These are phyloP conservation scores for Quercus parvula DNA, from an alignment of 306 rosid genomes.

Conservation along the genomic window DNA sequence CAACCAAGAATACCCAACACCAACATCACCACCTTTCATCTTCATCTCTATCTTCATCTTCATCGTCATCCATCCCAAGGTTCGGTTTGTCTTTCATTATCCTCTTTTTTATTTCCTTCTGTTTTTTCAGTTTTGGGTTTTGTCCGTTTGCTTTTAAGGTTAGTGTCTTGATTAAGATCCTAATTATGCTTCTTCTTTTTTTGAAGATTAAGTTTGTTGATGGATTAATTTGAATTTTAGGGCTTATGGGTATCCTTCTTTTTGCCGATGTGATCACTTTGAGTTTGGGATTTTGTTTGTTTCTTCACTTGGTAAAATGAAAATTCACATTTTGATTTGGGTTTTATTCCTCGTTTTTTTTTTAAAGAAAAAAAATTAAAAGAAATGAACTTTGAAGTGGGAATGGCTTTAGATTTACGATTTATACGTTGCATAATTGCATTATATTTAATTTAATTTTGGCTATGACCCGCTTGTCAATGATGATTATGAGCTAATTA, in stretches of 20 bases:
- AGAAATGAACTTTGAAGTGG: slow-evolving; percentile 4
- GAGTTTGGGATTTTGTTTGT: slow-evolving; percentile 1
- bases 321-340: slow-evolving; percentile 2
- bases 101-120: background rate
- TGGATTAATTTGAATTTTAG: background rate
- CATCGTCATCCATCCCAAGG: background rate
- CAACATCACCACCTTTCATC: background rate
- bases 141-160: background rate
- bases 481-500: background rate
- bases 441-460: background rate
- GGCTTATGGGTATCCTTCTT: background rate
- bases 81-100: background rate
- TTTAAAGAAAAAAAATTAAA: background rate
- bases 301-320: slow-evolving; percentile 1
- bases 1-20: background rate
- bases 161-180: slow-evolving; percentile 4
- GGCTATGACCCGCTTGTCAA: background rate
- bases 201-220: background rate
- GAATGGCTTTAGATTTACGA: slow-evolving; percentile 3
- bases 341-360: background rate
- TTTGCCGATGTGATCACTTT: slow-evolving; percentile 1
- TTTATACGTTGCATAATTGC: background rate
- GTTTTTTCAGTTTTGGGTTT: background rate
- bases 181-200: slow-evolving; percentile 6
- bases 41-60: background rate